Percentiles rank a stretch among this genome's conserved stretches.
Evolutionary conservation across 495 filamentous ascomycete genomes (phyloP).

Genomic region (Annulohypoxylon bovei): DNA sequence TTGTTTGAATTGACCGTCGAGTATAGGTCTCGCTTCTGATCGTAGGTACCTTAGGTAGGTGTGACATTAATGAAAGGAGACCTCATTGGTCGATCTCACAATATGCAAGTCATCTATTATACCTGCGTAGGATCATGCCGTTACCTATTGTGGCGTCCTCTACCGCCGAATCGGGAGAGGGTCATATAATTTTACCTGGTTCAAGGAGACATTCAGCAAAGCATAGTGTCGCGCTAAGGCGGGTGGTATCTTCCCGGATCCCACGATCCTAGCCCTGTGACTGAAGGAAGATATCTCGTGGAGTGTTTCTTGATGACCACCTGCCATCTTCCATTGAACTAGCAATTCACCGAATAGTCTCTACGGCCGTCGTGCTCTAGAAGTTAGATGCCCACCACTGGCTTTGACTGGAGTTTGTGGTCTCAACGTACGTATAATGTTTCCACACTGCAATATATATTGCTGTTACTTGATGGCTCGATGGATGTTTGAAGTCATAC

Average conservation of each 20-base stretch:
- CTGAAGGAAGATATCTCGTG: neutral
- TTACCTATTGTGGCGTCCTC: neutral
- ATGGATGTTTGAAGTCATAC: neutral
- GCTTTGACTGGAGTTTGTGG: neutral
- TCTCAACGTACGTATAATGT: neutral
- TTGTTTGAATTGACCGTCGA: neutral
- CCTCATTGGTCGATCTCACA: neutral
- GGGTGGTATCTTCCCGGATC: neutral
- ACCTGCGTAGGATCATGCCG: neutral
- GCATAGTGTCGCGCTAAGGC: neutral
- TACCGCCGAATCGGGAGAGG: neutral
- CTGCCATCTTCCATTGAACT: neutral
- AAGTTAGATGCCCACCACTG: neutral
- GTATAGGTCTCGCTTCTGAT: neutral
- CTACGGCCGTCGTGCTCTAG: neutral
- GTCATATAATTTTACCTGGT: neutral
- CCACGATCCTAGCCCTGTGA: neutral
- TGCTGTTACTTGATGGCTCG: neutral
- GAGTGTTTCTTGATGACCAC: neutral
- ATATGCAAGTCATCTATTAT: slow-evolving; percentile 1
- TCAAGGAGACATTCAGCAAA: neutral
- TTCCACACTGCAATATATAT: neutral
- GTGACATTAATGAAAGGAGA: neutral
- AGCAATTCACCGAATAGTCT: neutral
- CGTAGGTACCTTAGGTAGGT: neutral